These are phyloP conservation scores for Cenchrus purpureus DNA, from an alignment of 176 grass and related monocot genomes.

Conservation along the genomic window DNA sequence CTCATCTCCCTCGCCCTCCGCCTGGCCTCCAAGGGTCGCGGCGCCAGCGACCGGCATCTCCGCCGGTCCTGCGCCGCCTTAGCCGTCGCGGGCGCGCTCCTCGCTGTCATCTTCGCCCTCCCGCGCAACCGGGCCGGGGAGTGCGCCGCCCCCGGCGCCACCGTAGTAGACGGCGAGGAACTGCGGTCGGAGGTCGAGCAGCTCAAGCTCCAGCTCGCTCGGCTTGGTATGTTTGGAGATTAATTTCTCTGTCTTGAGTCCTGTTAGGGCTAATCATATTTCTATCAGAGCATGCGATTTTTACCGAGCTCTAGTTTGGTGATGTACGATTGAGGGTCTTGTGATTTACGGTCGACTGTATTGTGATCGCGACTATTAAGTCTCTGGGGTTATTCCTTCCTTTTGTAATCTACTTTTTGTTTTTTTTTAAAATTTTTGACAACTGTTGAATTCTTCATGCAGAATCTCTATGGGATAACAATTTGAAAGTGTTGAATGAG, in stretches of 20 bases:
- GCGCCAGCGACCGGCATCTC: background rate
- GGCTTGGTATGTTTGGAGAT: conserved; percentile 47
- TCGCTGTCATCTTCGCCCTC: conserved; percentile 50
- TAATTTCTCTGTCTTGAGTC: background rate
- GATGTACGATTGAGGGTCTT: background rate
- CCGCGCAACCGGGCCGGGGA: conserved; percentile 29
- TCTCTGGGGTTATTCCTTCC: background rate
- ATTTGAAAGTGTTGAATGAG: conserved; percentile 22
- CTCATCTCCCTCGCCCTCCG: conserved; percentile 45
- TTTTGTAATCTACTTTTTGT: background rate
- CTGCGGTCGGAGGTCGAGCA: conserved; percentile 46
- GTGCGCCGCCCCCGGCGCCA: conserved; percentile 23
- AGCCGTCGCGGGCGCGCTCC: conserved; percentile 40
- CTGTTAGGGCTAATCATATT: background rate
- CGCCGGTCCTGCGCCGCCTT: conserved; percentile 40
- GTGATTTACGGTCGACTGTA: background rate
- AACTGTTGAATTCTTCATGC: background rate
- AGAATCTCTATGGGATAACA: conserved; percentile 45
- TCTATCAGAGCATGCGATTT: background rate
- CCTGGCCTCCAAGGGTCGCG: conserved; percentile 9
- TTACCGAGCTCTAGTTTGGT: background rate
- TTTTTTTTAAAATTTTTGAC: background rate
- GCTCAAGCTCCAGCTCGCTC: conserved; percentile 44
- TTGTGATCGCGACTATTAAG: background rate
- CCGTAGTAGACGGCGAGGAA: background rate